Conservation (phyloP, 495 filamentous ascomycete genomes). For the Lindgomyces ingoldianus region DNA sequence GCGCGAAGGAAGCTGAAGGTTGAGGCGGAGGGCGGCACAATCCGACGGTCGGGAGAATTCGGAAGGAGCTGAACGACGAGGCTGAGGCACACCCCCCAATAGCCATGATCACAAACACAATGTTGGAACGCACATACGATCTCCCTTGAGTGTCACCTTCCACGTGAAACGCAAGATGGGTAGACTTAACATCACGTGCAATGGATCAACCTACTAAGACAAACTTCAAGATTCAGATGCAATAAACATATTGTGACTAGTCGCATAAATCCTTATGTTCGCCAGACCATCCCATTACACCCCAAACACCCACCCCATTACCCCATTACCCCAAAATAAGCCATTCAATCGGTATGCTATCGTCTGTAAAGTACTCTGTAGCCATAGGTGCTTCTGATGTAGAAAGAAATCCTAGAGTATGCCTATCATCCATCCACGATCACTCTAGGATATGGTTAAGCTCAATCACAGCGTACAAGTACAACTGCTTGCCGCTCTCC, state of each 20-base stretch:
- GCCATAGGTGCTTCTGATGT: neutral
- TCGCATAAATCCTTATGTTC: neutral
- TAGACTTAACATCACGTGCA: no score
- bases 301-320: conserved; percentile 5
- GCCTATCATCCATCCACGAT: neutral
- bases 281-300: no score
- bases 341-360: neutral
- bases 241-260: neutral
- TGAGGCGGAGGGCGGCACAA: neutral
- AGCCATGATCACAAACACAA: neutral
- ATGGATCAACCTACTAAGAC: no score
- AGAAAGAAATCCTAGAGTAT: neutral
- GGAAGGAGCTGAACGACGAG: neutral
- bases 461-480: neutral
- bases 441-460: no score
- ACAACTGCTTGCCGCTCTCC: neutral
- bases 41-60: neutral
- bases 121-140: neutral
- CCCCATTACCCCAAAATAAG: conserved; percentile 12
- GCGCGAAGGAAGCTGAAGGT: neutral
- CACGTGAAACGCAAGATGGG: neutral
- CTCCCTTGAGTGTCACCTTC: neutral
- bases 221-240: no score
- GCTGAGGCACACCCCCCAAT: neutral
- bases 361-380: neutral